phyloP scores from a whole-genome alignment of 2,329 filamentous ascomycete genomes.

The Penicillium brasilianum region DNA sequence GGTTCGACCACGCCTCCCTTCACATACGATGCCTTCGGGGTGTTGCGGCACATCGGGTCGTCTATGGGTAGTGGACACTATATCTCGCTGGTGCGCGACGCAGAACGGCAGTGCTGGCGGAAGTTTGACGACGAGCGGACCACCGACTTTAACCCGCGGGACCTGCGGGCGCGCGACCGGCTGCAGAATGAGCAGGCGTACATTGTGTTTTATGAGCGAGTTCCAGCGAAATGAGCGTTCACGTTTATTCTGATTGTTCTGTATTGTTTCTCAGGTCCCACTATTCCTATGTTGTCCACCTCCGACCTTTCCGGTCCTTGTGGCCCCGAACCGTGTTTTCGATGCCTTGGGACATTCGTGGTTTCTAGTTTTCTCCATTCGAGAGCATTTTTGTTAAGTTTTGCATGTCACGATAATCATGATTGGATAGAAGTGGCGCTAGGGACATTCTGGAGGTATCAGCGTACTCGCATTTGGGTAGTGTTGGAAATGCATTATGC shows the following conservation, averaged over 20 bases:
- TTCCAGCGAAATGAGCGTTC: conserved; percentile 46
- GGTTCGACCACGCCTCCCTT: conserved; percentile 62
- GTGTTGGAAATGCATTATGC: conserved; percentile 4
- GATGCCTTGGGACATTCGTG: not conserved
- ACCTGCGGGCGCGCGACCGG: conserved; percentile 53
- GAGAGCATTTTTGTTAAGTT: not conserved
- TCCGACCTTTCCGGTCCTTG: not conserved
- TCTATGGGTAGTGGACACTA: conserved; percentile 79
- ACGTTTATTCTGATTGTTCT: conserved; percentile 12
- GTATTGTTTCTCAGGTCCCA: conserved; percentile 5
- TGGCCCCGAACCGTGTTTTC: not conserved
- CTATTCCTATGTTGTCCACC: conserved; percentile 2
- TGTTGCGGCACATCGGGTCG: conserved; percentile 75
- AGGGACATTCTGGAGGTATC: not conserved
- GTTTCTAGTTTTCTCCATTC: not conserved
- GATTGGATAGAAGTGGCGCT: conserved; percentile 24
- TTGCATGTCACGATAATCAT: conserved; percentile 26
- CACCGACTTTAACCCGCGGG: conserved; percentile 62
- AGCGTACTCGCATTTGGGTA: conserved; percentile 2
- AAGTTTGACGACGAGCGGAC: conserved; percentile 64
- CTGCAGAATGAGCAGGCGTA: conserved; percentile 69
- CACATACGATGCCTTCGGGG: conserved; percentile 83
- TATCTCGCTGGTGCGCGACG: conserved; percentile 69
- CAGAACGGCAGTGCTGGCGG: conserved; percentile 62
- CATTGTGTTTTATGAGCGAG: conserved; percentile 67